Conservation (phyloP, 352 stramenopile species). For the Plasmopara muralis region DNA sequence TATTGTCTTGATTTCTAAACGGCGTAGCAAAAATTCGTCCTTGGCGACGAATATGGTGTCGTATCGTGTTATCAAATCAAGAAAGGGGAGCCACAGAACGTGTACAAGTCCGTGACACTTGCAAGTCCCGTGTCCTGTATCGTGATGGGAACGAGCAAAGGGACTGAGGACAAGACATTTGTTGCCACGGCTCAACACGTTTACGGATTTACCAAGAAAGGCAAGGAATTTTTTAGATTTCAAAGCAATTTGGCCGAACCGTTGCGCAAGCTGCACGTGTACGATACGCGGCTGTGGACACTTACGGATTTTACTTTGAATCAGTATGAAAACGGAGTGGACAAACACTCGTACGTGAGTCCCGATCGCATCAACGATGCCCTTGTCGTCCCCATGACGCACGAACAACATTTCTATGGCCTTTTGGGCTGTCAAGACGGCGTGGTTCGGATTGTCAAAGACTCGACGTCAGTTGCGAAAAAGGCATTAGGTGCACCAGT, state of each 20-base stretch:
- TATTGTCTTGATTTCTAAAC: background rate
- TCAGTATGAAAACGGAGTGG: conserved; percentile 73
- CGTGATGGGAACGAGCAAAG: conserved; percentile 64
- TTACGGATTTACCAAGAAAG: conserved; percentile 76
- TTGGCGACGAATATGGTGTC: conserved; percentile 77
- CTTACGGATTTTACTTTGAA: conserved; percentile 77
- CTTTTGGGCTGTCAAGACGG: conserved; percentile 72
- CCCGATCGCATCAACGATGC: conserved; percentile 80
- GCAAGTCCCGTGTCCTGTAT: conserved; percentile 55
- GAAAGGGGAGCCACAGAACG: conserved; percentile 63
- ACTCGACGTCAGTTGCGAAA: conserved; percentile 51
- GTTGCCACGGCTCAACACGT: conserved; percentile 65
- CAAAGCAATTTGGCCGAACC: conserved; percentile 80
- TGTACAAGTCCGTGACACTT: conserved; percentile 64
- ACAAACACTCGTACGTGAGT: conserved; percentile 74
- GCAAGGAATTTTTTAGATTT: conserved; percentile 84
- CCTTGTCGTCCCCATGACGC: conserved; percentile 42
- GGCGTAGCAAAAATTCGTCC: conserved; percentile 78
- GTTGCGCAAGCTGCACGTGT: conserved; percentile 61
- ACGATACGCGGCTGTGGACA: conserved; percentile 69
- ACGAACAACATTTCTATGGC: conserved; percentile 57
- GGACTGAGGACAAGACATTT: conserved; percentile 65
- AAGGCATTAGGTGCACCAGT: conserved; percentile 51
- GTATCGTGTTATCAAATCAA: conserved; percentile 84
- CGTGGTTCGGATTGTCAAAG: conserved; percentile 53